phyloP scores from a whole-genome alignment of 352 stramenopile genomes.

The Phytopythium delawarense region DNA sequence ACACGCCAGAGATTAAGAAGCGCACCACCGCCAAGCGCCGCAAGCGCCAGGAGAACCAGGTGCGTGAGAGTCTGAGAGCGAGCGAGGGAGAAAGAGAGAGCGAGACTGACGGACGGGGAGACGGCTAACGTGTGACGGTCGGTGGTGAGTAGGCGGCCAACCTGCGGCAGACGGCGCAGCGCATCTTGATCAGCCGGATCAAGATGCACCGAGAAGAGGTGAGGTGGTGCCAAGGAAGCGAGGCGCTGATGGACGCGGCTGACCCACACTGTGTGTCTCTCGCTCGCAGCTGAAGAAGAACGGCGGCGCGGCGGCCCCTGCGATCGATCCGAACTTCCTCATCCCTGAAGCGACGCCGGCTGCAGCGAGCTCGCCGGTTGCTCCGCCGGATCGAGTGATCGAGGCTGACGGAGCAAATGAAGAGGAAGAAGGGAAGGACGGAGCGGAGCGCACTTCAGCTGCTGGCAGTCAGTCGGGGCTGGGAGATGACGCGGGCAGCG shows the following conservation, averaged over 20 bases:
- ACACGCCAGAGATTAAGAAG: constrained; percentile 96
- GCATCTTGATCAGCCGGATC: constrained; percentile 92
- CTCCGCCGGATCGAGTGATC: not conserved
- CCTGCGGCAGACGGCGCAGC: constrained; percentile 91
- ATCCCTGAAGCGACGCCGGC: constrained; percentile 23
- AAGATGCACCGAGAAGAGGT: constrained; percentile 59
- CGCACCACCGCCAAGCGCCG: constrained; percentile 64
- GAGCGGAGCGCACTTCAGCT: not conserved
- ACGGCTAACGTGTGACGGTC: not conserved
- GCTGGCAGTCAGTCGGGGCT: not conserved
- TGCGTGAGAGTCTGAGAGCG: constrained; percentile 3
- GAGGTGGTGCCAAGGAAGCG: not conserved
- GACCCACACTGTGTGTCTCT: not conserved
- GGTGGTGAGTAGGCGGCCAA: constrained; percentile 40
- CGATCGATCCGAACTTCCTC: constrained; percentile 54
- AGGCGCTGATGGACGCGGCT: not conserved
- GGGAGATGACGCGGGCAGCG: constrained; percentile 14
- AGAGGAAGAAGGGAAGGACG: constrained; percentile 9
- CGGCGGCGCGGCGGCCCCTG: constrained; percentile 25
- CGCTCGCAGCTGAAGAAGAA: constrained; percentile 50
- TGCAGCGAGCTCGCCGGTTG: not conserved
- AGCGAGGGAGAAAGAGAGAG: not conserved
- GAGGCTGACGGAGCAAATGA: constrained; percentile 2
- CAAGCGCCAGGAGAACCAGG: constrained; percentile 61
- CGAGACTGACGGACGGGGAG: not conserved